Percentiles rank a stretch among this genome's conserved stretches.
phyloP scores from a whole-genome alignment of 495 filamentous ascomycete species.

The Monascus purpureus region DNA sequence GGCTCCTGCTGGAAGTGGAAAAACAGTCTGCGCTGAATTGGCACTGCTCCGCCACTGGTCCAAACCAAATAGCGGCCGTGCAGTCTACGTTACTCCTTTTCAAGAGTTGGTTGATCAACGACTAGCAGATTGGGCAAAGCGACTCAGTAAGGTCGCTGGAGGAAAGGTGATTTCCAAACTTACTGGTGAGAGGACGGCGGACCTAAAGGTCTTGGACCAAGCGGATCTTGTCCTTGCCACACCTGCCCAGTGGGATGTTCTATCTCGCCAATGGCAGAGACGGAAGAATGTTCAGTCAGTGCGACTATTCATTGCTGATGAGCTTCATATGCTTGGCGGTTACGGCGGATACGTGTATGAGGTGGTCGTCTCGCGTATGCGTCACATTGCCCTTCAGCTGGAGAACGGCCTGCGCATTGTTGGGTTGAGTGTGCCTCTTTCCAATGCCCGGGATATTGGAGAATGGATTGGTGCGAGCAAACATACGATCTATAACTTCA shows the following conservation, averaged over 20 bases:
- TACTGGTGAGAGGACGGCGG: conserved; percentile 81
- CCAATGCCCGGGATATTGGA: conserved; percentile 83
- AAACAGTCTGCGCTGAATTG: conserved; percentile 94
- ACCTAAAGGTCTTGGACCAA: conserved; percentile 76
- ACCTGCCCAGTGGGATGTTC: conserved; percentile 84
- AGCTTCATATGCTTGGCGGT: conserved; percentile 92
- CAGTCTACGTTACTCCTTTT: conserved; percentile 92
- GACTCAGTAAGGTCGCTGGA: conserved; percentile 56
- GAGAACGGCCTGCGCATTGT: conserved; percentile 77
- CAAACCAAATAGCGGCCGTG: conserved; percentile 50
- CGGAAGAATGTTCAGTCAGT: conserved; percentile 89
- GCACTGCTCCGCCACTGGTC: conserved; percentile 83
- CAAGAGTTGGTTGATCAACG: conserved; percentile 81
- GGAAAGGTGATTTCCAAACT: conserved; percentile 91
- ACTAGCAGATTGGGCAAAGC: conserved; percentile 68
- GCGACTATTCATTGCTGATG: conserved; percentile 87
- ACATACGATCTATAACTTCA: conserved; percentile 98
- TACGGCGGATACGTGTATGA: conserved; percentile 86
- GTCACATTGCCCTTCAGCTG: conserved; percentile 82
- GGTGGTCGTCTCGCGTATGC: conserved; percentile 92
- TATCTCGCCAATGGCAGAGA: conserved; percentile 91
- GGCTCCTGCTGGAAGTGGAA: conserved; percentile 82
- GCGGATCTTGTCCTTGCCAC: conserved; percentile 91
- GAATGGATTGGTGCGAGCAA: conserved; percentile 99
- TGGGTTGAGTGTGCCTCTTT: conserved; percentile 81